Evolutionary conservation across 805 yeast genomes (phyloP), one percentile per base, ranked within the genome.

Genomic region (Ogataea corticis): DNA sequence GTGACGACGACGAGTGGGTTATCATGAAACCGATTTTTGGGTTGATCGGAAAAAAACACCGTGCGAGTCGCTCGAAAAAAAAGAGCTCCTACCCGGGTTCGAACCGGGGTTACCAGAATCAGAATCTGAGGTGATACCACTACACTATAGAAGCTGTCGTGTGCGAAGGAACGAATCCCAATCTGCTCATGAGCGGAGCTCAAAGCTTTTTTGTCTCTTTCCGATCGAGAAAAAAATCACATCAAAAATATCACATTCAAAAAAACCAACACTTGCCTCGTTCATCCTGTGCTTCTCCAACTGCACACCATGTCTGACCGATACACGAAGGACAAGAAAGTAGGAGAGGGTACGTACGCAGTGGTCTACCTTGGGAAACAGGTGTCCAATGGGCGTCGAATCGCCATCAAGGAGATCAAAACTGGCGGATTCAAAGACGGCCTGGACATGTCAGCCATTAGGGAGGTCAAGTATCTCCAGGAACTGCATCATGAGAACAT

Each of bases 261-360:
- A n/a, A n/a, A n/a, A n/a, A n/a, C n/a, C n/a, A n/a, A n/a, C n/a
- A 10, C 7, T 33, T 11, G 9, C 14, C 38, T 21, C 7, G 18
- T 21, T 15, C n/a, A 28, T 11, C 12, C 13, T 17, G 31, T 23
- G 3, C 25, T 28, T 23, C 9, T n/a, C 23, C 16, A 12, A 13
- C n/a, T 18, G 4, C 31, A 23, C 2, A 18, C 7, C 32, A 51
- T 56, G 58, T 33, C 57, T 1, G 56, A 54, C 3, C 53, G 62
- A 23, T 70, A 70, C 42, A 52, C 69, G 4, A 70, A 69, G 50
- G 96, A 90, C 45, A 82, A 79, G 54, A 91, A 90, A 62, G 97
- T 94, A 23, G 99, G 99, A 61, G 99, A 94, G 69, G 99, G 99
- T 67, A 94, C 99, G 0, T 94, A 92, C 70, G 99, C 99, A 38